phyloP scores from a whole-genome alignment of 2,329 filamentous ascomycete genomes.

The Cladosporium oxysporum region DNA sequence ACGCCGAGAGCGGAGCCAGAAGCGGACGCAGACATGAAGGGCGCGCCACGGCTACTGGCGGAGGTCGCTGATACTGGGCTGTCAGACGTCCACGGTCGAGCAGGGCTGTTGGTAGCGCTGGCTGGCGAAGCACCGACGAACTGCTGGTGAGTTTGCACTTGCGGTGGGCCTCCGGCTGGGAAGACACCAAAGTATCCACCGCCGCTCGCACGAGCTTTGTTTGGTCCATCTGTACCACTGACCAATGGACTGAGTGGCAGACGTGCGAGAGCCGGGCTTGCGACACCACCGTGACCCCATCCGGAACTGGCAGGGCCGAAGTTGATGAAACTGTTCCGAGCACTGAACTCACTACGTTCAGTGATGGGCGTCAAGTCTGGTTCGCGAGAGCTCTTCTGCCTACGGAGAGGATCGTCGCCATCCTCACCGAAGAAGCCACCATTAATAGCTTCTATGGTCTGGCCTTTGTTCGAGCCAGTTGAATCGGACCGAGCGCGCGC shows the following conservation, averaged over 20 bases:
- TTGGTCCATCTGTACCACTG: neutral
- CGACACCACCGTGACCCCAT: conserved; percentile 50
- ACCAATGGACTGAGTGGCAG: conserved; percentile 41
- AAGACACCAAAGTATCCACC: conserved; percentile 16
- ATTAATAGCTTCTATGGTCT: conserved; percentile 63
- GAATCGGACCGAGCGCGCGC: conserved; percentile 53
- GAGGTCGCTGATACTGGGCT: conserved; percentile 6
- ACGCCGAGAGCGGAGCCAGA: conserved; percentile 10
- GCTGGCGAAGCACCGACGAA: conserved; percentile 11
- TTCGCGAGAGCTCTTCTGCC: conserved; percentile 77
- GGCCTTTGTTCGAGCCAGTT: conserved; percentile 31
- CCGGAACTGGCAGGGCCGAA: conserved; percentile 51
- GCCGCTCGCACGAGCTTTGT: neutral
- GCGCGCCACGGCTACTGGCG: conserved; percentile 19
- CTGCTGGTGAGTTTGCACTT: conserved; percentile 2
- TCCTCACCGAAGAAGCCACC: conserved; percentile 88
- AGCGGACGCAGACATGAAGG: conserved; percentile 12
- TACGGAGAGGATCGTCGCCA: conserved; percentile 61
- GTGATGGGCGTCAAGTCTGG: conserved; percentile 96
- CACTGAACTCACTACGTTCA: conserved; percentile 92
- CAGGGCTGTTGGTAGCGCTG: conserved; percentile 12
- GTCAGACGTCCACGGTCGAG: conserved; percentile 9
- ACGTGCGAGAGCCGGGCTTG: conserved; percentile 69
- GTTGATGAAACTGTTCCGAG: conserved; percentile 80
- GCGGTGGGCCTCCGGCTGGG: neutral